Conservation (phyloP, 2,329 filamentous ascomycete genomes). For the Elsinoe necatrix region DNA sequence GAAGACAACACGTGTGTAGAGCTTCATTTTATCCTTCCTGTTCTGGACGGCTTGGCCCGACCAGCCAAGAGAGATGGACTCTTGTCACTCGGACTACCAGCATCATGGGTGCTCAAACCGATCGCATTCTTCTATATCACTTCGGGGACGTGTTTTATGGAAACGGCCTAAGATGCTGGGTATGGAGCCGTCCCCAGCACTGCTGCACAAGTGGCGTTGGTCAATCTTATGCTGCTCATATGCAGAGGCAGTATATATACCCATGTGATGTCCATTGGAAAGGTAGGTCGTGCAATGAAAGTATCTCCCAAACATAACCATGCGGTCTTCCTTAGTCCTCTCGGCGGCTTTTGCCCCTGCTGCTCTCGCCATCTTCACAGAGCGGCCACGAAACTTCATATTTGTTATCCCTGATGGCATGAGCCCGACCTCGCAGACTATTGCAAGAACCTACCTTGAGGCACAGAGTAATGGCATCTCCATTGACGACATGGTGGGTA, state of each 20-base stretch:
- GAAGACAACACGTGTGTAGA: background rate
- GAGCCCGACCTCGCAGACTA: slow-evolving; percentile 15
- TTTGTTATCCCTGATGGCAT: slow-evolving; percentile 19
- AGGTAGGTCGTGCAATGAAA: background rate
- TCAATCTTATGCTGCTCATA: background rate
- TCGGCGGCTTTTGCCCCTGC: slow-evolving; percentile 6
- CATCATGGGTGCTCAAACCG: background rate
- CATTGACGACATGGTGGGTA: slow-evolving; percentile 17
- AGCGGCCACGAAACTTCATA: slow-evolving; percentile 16
- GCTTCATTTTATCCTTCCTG: slow-evolving; percentile 11
- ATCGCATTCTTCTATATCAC: background rate
- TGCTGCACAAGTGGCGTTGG: background rate
- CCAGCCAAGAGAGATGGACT: slow-evolving; percentile 9
- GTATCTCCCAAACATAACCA: background rate
- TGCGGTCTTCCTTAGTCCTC: background rate
- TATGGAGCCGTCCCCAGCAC: background rate
- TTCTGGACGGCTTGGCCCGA: slow-evolving; percentile 4
- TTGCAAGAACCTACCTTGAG: slow-evolving; percentile 16
- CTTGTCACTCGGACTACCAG: background rate
- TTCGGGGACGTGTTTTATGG: background rate
- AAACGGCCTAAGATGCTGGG: background rate
- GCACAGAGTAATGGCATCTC: background rate
- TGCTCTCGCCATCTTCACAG: slow-evolving; percentile 11
- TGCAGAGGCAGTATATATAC: background rate
- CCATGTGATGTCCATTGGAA: background rate